Percentiles rank a stretch among this genome's conserved stretches.
Conservation (phyloP, 371 early-diverging fungal species). For the Rhizopus microsporus region DNA sequence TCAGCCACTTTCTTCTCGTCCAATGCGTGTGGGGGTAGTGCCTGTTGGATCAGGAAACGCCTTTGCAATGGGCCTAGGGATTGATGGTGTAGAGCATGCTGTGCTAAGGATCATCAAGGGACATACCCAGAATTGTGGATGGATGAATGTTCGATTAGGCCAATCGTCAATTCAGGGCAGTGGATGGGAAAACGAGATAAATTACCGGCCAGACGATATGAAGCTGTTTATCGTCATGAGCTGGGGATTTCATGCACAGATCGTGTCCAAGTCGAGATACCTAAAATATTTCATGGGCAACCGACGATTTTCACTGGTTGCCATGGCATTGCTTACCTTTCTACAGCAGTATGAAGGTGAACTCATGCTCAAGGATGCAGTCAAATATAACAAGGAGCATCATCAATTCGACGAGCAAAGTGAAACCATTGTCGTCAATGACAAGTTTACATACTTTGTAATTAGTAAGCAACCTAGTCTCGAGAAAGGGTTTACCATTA, state of each 20-base stretch:
- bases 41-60: conserved; percentile 53
- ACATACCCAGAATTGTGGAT: conserved; percentile 28
- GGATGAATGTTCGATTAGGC: conserved; percentile 36
- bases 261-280: conserved; percentile 44
- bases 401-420: background rate
- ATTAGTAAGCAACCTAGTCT: conserved; percentile 41
- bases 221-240: conserved; percentile 48
- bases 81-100: conserved; percentile 35
- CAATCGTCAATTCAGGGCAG: conserved; percentile 5
- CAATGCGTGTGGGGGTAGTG: conserved; percentile 37
- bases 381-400: conserved; percentile 13
- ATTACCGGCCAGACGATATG: conserved; percentile 3
- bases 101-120: conserved; percentile 37
- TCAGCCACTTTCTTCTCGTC: background rate
- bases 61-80: conserved; percentile 36
- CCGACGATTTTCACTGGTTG: conserved; percentile 42
- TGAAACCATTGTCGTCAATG: background rate
- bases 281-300: conserved; percentile 46
- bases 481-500: conserved; percentile 46
- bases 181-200: conserved; percentile 21
- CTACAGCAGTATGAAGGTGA: conserved; percentile 41
- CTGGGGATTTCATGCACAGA: conserved; percentile 56
- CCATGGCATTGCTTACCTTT: conserved; percentile 30
- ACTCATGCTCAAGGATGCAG: conserved; percentile 25
- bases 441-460: conserved; percentile 45